These are phyloP conservation scores for Cyclostephanos tholiformis DNA, from an alignment of 108 stramenopile species.

Conservation along the genomic window DNA sequence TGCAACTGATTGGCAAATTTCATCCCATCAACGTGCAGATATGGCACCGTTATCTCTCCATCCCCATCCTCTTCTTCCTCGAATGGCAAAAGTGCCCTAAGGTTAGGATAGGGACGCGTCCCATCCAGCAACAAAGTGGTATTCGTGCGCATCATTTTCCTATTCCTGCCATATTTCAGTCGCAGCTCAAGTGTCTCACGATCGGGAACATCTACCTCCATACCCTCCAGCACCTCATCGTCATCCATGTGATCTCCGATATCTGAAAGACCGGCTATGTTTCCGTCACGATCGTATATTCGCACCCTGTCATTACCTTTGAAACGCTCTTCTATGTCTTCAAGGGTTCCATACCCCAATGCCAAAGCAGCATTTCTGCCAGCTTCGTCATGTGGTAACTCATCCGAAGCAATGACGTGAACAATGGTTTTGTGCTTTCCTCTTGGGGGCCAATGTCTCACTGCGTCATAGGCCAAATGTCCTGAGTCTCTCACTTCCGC, in stretches of 20 bases:
- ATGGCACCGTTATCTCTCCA: slow-evolving; percentile 56
- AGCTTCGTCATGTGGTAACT: slow-evolving; percentile 14
- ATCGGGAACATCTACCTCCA: slow-evolving; percentile 44
- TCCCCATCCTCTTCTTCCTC: slow-evolving; percentile 59
- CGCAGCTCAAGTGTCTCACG: slow-evolving; percentile 43
- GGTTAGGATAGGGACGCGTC: slow-evolving; percentile 43
- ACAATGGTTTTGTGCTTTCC: slow-evolving; percentile 50
- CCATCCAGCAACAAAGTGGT: slow-evolving; percentile 34
- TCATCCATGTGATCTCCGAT: slow-evolving; percentile 48
- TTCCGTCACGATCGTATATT: slow-evolving; percentile 57
- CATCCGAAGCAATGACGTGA: slow-evolving; percentile 55
- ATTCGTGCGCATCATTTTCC: slow-evolving; percentile 10
- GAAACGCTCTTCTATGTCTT: slow-evolving; percentile 53
- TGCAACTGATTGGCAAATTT: slow-evolving; percentile 44
- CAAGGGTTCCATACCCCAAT: slow-evolving; percentile 52
- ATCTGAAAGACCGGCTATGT: slow-evolving; percentile 46
- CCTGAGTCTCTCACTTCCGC: slow-evolving; percentile 53
- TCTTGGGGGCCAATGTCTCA: slow-evolving; percentile 60
- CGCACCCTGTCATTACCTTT: slow-evolving; percentile 44
- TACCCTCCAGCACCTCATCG: slow-evolving; percentile 42
- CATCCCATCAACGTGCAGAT: slow-evolving; percentile 60
- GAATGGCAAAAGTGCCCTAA: slow-evolving; percentile 44
- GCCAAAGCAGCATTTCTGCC: slow-evolving; percentile 29
- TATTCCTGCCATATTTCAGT: slow-evolving; percentile 26
- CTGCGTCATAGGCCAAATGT: slow-evolving; percentile 58